A percentile compares a stretch with the other conserved stretches of the same genome.
These are phyloP conservation scores for Orobanche coerulescens DNA, from an alignment of 257 asterid species.

Conservation along the genomic window DNA sequence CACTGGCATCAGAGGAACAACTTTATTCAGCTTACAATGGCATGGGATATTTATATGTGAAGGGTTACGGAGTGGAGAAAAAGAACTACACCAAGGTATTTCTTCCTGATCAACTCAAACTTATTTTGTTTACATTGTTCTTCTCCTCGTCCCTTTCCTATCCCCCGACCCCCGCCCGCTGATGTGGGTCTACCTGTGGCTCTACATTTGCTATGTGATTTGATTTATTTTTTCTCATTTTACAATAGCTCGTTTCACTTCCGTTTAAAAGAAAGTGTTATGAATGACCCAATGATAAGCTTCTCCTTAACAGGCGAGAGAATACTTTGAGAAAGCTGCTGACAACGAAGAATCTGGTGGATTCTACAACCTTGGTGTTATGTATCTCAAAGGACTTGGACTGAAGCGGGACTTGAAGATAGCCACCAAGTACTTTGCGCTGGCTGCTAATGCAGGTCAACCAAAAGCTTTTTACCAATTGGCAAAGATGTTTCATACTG, in stretches of 20 bases:
- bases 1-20: conserved; percentile 84
- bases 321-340: conserved; percentile 94
- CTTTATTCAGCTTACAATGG: conserved; percentile 94
- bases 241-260: background rate
- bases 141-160: background rate
- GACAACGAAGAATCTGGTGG: conserved; percentile 88
- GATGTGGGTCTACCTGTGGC: background rate
- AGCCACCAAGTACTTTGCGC: conserved; percentile 58
- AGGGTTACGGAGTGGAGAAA: conserved; percentile 94
- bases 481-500: conserved; percentile 96
- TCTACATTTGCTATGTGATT: background rate
- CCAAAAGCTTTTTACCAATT: conserved; percentile 95
- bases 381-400: conserved; percentile 82
- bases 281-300: background rate
- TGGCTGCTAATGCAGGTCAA: conserved; percentile 82
- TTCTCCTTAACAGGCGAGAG: conserved; percentile 61
- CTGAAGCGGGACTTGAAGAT: conserved; percentile 76
- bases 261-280: background rate
- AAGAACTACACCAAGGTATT: conserved; percentile 75
- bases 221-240: background rate
- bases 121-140: background rate
- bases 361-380: conserved; percentile 88
- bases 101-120: background rate
- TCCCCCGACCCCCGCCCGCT: background rate
- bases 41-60: conserved; percentile 90